Conservation (phyloP, 176 grass and related monocot species). For the Oryza officinalis region DNA sequence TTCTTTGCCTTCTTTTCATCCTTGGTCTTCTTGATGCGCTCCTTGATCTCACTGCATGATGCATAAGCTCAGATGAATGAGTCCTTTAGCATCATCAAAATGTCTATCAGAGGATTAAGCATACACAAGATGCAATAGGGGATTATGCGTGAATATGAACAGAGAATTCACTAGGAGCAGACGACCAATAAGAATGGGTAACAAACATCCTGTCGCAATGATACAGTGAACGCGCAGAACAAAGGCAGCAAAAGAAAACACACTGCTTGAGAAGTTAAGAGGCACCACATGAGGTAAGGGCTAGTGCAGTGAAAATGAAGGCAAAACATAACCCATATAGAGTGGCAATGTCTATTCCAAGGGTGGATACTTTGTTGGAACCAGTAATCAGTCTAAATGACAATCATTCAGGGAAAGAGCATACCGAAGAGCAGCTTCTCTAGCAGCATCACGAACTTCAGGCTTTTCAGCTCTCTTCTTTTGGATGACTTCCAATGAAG, state of each 20-base stretch:
- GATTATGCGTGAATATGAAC: not conserved
- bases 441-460: constrained; percentile 77
- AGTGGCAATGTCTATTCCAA: not conserved
- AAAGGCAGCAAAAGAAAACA: not conserved
- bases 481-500: constrained; percentile 74
- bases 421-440: constrained; percentile 82
- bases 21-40: constrained; percentile 64
- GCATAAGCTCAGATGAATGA: not conserved
- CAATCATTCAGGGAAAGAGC: not conserved
- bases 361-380: not conserved
- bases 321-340: not conserved
- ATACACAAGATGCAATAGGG: not conserved
- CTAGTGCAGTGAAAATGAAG: not conserved
- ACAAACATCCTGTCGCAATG: not conserved
- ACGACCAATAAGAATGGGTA: not conserved
- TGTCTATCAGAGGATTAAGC: not conserved
- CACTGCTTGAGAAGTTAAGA: not conserved
- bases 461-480: constrained; percentile 84
- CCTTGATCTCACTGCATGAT: constrained; percentile 55
- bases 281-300: not conserved
- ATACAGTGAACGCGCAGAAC: not conserved
- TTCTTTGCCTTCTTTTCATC: constrained; percentile 62
- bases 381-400: not conserved
- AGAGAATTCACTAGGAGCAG: not conserved
- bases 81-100: not conserved